Base-by-base conservation (phyloP, 768 basidiomycete species). In the Boletus subparvulus region DNA sequence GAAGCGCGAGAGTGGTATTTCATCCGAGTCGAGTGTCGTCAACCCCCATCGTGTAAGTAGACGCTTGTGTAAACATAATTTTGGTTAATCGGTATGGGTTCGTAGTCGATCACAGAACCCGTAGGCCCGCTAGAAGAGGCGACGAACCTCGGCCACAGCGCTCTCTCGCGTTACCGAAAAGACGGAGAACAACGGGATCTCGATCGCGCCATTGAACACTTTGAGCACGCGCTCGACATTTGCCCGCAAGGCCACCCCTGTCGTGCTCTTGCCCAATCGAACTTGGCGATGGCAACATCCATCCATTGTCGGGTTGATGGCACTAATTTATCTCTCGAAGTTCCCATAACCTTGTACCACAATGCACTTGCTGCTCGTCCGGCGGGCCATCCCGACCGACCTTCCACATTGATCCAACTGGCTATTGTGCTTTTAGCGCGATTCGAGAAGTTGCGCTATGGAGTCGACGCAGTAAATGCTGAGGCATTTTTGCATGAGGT, bases 241-340 rank as follows among this genome's bases (percentile, higher is more conserved):
- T 59, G 57, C 30, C 36, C 57, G 1, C 6, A 32, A 42, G 9
- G 33, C 55, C 21, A 21, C n/a, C 53, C 53, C 21, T 50, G 57
- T 55, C 48, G 17, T 36, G 48, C 53, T 1, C 48, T 44, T 13
- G 53, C 53, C 36, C 28, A 30, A 7, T 30, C 28, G 8, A 30
- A 30, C 28, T 30, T 30, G 28, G 7, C 28, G 7, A 30, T 30
- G 28, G 28, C 28, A 30, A 30, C 5, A 30, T 30, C 8, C 28
- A 30, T 30, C 28, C 28, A 30, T 7, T 30, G 28, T 8, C 28
- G 8, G 28, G 28, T 30, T 6, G 28, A 30, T 7, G 28, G 8
- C 8, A 13, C 33, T 6, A 33, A 32, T 4, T 0, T n/a, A 35
- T 52, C 42, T 11, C 45, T 54, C 6, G 46, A 54, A 8, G 24